These are phyloP conservation scores for Eurotiales sp. DNA, from an alignment of 2,329 filamentous ascomycete genomes.

Conservation along the genomic window DNA sequence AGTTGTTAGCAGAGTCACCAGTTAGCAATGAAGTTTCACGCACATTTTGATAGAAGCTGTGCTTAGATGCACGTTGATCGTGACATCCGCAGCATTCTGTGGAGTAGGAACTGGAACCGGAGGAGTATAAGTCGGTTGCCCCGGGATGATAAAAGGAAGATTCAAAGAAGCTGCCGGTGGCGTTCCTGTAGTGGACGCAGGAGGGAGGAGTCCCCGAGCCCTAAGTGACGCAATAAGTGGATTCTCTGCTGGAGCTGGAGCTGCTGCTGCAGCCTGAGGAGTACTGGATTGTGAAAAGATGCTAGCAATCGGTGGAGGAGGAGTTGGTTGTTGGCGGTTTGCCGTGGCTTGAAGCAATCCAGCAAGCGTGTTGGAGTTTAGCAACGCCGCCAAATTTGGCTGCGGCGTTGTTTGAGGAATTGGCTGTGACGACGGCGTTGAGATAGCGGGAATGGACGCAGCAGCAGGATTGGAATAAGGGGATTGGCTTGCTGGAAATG, in stretches of 20 bases:
- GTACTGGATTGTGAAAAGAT: slow-evolving; percentile 52
- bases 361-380: slow-evolving; percentile 43
- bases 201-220: slow-evolving; percentile 62
- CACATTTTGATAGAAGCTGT: slow-evolving; percentile 69
- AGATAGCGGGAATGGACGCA: slow-evolving; percentile 16
- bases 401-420: slow-evolving; percentile 29
- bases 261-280: slow-evolving; percentile 44
- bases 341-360: slow-evolving; percentile 44
- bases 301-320: slow-evolving; percentile 46
- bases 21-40: slow-evolving; percentile 32
- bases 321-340: slow-evolving; percentile 36
- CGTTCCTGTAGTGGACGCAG: slow-evolving; percentile 33
- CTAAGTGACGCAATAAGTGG: slow-evolving; percentile 65
- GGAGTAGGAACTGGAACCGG: slow-evolving; percentile 32
- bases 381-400: slow-evolving; percentile 27
- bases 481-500: too few relatives aligned
- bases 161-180: slow-evolving; percentile 35
- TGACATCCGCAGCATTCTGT: slow-evolving; percentile 22
- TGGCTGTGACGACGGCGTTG: slow-evolving; percentile 21
- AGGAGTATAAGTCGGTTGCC: slow-evolving; percentile 35
- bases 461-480: slow-evolving; percentile 12
- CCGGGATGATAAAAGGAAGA: slow-evolving; percentile 40
- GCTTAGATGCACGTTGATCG: slow-evolving; percentile 52
- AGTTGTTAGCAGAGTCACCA: slow-evolving; percentile 17
- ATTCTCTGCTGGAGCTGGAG: slow-evolving; percentile 50